A percentile compares a stretch with the other conserved stretches of the same genome.
These are phyloP conservation scores for Argentina anserina DNA, from an alignment of 306 rosid genomes.

Conservation along the genomic window DNA sequence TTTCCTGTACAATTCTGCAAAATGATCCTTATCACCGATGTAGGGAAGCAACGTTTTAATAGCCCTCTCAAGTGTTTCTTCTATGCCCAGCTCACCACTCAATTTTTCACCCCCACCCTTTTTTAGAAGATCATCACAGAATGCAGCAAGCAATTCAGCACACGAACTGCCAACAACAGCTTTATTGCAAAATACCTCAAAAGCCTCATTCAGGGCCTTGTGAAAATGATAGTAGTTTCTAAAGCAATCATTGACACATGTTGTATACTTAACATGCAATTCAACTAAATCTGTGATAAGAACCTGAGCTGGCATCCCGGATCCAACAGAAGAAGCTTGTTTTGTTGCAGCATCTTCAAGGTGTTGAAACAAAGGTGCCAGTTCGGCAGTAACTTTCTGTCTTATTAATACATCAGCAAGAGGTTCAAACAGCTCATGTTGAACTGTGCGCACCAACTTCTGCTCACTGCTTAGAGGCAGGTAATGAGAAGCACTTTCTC, in stretches of 20 bases:
- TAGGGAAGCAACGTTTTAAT: slow-evolving; percentile 57
- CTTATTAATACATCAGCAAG: slow-evolving; percentile 47
- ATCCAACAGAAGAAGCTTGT: slow-evolving; percentile 33
- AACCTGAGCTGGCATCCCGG: slow-evolving; percentile 59
- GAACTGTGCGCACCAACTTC: neutral
- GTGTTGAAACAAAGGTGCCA: slow-evolving; percentile 53
- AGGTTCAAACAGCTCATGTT: slow-evolving; percentile 45
- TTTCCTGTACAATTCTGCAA: slow-evolving; percentile 85
- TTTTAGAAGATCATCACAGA: slow-evolving; percentile 66
- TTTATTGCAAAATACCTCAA: slow-evolving; percentile 62
- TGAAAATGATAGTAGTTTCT: slow-evolving; percentile 50
- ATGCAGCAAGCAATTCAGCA: slow-evolving; percentile 57
- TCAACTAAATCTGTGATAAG: slow-evolving; percentile 52
- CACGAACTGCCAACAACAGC: slow-evolving; percentile 55
- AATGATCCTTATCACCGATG: slow-evolving; percentile 70
- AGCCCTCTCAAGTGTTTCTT: slow-evolving; percentile 68
- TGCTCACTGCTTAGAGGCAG: slow-evolving; percentile 9
- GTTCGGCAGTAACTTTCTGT: slow-evolving; percentile 61
- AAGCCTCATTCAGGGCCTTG: slow-evolving; percentile 72
- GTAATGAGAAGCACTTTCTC: slow-evolving; percentile 22
- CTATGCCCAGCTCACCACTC: slow-evolving; percentile 57
- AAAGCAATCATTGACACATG: slow-evolving; percentile 51
- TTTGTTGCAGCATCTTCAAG: slow-evolving; percentile 55
- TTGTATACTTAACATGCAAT: slow-evolving; percentile 57
- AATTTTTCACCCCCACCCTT: slow-evolving; percentile 61